Evolutionary conservation across 2,329 filamentous ascomycete species (phyloP), one percentile per base, ranked within the genome.

Genomic region (Penicillium digitatum): DNA sequence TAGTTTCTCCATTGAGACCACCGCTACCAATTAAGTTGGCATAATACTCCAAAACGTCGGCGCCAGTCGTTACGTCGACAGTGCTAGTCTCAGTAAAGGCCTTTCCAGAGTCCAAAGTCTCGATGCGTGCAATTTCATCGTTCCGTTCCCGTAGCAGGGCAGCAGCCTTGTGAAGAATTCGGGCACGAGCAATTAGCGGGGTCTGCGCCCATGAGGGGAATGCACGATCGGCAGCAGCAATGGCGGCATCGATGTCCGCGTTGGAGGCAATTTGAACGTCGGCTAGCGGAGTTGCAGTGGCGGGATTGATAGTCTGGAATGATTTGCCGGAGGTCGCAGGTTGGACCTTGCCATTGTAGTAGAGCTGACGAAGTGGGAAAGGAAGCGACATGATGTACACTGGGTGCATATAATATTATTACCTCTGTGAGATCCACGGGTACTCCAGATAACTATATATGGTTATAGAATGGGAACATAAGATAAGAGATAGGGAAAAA

Each of bases 91-190:
- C 90, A 3, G 87, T 87, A 73, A 82, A 93, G 8, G 90, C 84
- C 73, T 95, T 95, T 69, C 91, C 90, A 0, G 90, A 95, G 72
- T 95, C 90, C 66, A 87, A 79, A 2, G 90, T 95, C 76, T 95
- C 90, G 53, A 90, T 78, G 54, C 81, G 81, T 48, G 90, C 90
- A 39, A 95, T 86, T 54, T 86, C 84, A 67, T 95, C 88, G 72
- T 95, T 95, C 60, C 86, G 84, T 60, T 84, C 76, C 44, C 90
- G 87, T 12, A 95, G 80, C 14, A 95, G 74, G 44, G 82, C 76
- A 18, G 88, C 90, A 3, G 90, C 90, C 69, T 83, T 85, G 29
- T 90, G 87, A 10, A 95, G 83, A 63, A 95, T 87, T 54, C 88
- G 85, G 1, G 89, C 85, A 54, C 90, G 88, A 66, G 84, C 83